phyloP scores from a whole-genome alignment of 768 basidiomycete genomes.

The Mycena sanguinolenta region DNA sequence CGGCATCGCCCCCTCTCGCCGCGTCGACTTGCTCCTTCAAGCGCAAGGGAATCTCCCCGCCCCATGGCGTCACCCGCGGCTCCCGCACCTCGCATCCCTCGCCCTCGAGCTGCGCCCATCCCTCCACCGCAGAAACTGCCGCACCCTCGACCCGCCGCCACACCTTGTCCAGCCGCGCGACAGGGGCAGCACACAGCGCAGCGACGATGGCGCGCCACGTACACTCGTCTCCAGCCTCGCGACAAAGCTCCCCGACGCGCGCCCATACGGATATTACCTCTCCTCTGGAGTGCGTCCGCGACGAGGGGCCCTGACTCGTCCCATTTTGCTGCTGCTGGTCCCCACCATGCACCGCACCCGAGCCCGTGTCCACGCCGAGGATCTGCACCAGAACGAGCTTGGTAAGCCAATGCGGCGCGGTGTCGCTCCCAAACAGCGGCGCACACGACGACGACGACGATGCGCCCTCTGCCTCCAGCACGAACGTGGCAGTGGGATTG shows the following conservation, averaged over 20 bases:
- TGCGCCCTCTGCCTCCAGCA: constrained; percentile 48
- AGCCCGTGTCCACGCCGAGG: constrained; percentile 69
- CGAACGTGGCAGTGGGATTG: constrained; percentile 62
- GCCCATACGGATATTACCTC: constrained; percentile 83
- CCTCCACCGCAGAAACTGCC: constrained; percentile 70
- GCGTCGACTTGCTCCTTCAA: constrained; percentile 62
- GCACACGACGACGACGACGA: constrained; percentile 31
- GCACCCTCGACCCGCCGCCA: constrained; percentile 82
- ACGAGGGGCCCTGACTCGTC: constrained; percentile 32
- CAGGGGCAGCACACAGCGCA: constrained; percentile 79
- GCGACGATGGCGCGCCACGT: constrained; percentile 82
- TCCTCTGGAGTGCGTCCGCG: constrained; percentile 78
- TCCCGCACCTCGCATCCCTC: constrained; percentile 54
- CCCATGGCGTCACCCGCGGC: constrained; percentile 76
- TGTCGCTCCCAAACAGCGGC: constrained; percentile 76
- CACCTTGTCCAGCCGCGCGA: constrained; percentile 82
- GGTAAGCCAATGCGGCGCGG: constrained; percentile 86
- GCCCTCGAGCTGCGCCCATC: constrained; percentile 69
- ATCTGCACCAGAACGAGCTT: constrained; percentile 79
- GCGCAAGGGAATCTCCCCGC: constrained; percentile 66
- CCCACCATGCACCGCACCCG: constrained; percentile 39
- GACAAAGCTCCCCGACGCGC: constrained; percentile 78
- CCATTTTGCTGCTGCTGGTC: constrained; percentile 38
- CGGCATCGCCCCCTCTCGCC: constrained; percentile 50
- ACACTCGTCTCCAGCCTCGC: constrained; percentile 81